A percentile compares a stretch with the other conserved stretches of the same genome.
phyloP scores from a whole-genome alignment of 179 eudicot species.

The Beta lomatogona region DNA sequence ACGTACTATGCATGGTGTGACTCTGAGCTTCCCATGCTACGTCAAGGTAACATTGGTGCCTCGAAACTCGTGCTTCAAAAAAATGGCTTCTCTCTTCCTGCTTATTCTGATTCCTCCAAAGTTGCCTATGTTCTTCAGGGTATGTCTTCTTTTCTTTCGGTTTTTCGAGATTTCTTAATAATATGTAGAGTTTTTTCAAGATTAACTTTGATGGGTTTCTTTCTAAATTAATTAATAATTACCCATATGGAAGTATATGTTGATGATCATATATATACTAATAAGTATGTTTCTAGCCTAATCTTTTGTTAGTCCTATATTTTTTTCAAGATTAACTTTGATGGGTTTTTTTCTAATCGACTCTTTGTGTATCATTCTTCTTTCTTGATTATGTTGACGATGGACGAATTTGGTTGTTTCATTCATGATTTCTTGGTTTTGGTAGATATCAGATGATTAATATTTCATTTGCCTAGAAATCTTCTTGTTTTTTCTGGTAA shows the following conservation, averaged over 20 bases:
- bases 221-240: background rate
- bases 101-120: constrained; percentile 66
- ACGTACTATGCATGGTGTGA: constrained; percentile 63
- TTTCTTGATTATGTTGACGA: too few relatives aligned
- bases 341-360: too few relatives aligned
- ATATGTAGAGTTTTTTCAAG: too few relatives aligned
- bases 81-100: constrained; percentile 64
- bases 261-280: background rate
- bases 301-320: too few relatives aligned
- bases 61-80: constrained; percentile 61
- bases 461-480: too few relatives aligned
- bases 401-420: too few relatives aligned
- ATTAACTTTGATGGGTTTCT: background rate
- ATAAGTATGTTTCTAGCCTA: too few relatives aligned
- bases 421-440: too few relatives aligned
- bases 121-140: constrained; percentile 81
- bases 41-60: constrained; percentile 67
- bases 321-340: too few relatives aligned
- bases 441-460: too few relatives aligned
- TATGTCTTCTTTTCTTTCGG: constrained; percentile 14
- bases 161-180: background rate
- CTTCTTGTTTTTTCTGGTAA: too few relatives aligned
- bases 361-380: too few relatives aligned
- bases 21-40: constrained; percentile 61
- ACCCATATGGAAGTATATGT: background rate